phyloP scores from a whole-genome alignment of 2,329 filamentous ascomycete genomes.

The Zalaria sp. region DNA sequence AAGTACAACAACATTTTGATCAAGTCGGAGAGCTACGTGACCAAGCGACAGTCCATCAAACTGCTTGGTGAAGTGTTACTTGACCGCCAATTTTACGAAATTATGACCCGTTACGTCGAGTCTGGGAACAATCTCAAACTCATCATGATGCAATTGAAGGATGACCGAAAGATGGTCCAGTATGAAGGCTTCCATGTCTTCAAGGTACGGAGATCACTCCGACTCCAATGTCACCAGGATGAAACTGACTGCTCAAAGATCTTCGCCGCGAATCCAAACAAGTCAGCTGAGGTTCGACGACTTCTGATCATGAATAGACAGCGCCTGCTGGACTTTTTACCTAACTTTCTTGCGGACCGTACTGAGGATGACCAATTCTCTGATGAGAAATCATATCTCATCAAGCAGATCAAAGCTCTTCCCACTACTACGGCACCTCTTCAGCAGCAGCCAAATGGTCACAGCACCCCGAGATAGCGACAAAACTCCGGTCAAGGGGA shows the following conservation, averaged over 20 bases:
- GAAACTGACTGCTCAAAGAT: constrained; percentile 38
- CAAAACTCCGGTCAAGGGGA: too few species aligned
- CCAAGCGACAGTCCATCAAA: constrained; percentile 96
- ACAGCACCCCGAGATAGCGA: not conserved
- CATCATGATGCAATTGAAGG: constrained; percentile 91
- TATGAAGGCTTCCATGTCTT: constrained; percentile 99
- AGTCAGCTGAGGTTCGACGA: constrained; percentile 88
- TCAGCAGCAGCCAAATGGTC: not conserved
- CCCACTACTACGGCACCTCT: constrained; percentile 8
- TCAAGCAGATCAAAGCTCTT: constrained; percentile 62
- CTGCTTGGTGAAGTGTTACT: constrained; percentile 87
- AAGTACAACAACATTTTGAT: constrained; percentile 80
- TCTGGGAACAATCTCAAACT: constrained; percentile 92
- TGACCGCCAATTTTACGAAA: constrained; percentile 89
- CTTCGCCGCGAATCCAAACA: constrained; percentile 96
- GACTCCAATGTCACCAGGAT: not conserved
- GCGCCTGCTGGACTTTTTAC: constrained; percentile 75
- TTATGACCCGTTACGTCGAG: constrained; percentile 97
- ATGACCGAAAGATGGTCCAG: constrained; percentile 97
- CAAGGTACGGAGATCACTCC: constrained; percentile 42
- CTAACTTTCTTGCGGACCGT: constrained; percentile 82
- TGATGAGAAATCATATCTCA: constrained; percentile 92
- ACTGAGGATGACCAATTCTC: constrained; percentile 98
- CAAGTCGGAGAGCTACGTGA: constrained; percentile 91
- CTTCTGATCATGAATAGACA: constrained; percentile 95